Evolutionary conservation across 805 yeast genomes (phyloP).

Genomic region (Zygoascus tannicola): DNA sequence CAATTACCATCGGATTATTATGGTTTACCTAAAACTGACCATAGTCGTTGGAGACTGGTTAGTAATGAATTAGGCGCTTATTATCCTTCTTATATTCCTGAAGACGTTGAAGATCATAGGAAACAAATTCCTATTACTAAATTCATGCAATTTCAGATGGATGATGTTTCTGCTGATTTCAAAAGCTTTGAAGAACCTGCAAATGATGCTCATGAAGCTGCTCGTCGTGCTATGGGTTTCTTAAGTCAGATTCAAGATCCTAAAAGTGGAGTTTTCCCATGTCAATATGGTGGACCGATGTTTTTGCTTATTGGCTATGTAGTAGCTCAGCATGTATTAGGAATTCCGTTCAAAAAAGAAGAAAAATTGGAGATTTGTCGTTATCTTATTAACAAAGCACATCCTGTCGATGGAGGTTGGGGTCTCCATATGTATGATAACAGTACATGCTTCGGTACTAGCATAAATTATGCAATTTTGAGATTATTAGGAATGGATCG

Average conservation of each 20-base stretch:
- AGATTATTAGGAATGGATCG: conserved; percentile 68
- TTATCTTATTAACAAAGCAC: conserved; percentile 82
- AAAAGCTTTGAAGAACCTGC: conserved; percentile 20
- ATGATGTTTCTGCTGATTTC: conserved; percentile 22
- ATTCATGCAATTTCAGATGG: conserved; percentile 25
- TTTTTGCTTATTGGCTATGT: conserved; percentile 89
- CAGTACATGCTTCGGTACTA: conserved; percentile 91
- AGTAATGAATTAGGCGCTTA: conserved; percentile 53
- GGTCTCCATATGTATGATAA: conserved; percentile 90
- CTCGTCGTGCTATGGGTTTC: conserved; percentile 66
- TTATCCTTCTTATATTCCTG: background rate
- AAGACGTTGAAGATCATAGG: background rate
- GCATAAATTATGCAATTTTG: conserved; percentile 73
- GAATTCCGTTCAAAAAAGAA: conserved; percentile 57
- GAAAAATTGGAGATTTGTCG: conserved; percentile 64
- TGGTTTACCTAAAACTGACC: conserved; percentile 62
- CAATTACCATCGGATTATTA: conserved; percentile 49
- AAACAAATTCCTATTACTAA: conserved; percentile 36
- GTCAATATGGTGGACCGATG: conserved; percentile 96
- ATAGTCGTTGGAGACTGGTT: conserved; percentile 61
- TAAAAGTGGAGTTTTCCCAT: conserved; percentile 76
- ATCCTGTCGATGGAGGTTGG: conserved; percentile 99
- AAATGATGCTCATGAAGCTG: conserved; percentile 47
- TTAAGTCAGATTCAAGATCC: conserved; percentile 62
- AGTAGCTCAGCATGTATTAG: conserved; percentile 60